Evolutionary conservation across 2,329 filamentous ascomycete genomes (phyloP), one percentile per base, ranked within the genome.

Genomic region (Dactylellina haptotyla): DNA sequence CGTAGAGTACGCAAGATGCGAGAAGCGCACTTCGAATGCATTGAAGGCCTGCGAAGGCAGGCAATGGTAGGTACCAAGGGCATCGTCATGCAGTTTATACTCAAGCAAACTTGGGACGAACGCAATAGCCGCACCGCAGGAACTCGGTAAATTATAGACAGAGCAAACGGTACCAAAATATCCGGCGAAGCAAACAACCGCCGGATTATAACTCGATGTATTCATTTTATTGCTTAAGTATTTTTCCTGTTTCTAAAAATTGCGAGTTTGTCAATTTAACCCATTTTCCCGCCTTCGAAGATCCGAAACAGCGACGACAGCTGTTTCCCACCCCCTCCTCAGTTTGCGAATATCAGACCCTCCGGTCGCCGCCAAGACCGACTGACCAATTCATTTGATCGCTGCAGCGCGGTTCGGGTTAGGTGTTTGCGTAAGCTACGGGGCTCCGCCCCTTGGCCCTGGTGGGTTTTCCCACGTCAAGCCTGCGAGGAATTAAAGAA

Each of bases 221-320:
- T n/a, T n/a, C n/a, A n/a, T n/a, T n/a, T n/a, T n/a, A n/a, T n/a
- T n/a, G n/a, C n/a, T n/a, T n/a, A n/a, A n/a, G n/a, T n/a, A n/a
- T n/a, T n/a, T n/a, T n/a, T n/a, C n/a, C n/a, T n/a, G n/a, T n/a
- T n/a, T n/a, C n/a, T n/a, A n/a, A n/a, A n/a, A n/a, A n/a, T n/a
- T n/a, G n/a, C n/a, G n/a, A n/a, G n/a, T n/a, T n/a, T n/a, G n/a
- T n/a, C n/a, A n/a, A n/a, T n/a, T n/a, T n/a, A n/a, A n/a, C n/a
- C n/a, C n/a, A n/a, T n/a, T n/a, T n/a, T n/a, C n/a, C n/a, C n/a
- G n/a, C n/a, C n/a, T n/a, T n/a, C n/a, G 30, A 58, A 67, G 26
- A 53, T 71, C 66, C 66, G 66, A 71, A 71, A 71, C 66, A 71
- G 66, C 66, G 58, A 71, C 66, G 66, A 63, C 66, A 56, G 34